Evolutionary conservation across 441 rosid genomes (phyloP).

Genomic region (Hura crepitans): DNA sequence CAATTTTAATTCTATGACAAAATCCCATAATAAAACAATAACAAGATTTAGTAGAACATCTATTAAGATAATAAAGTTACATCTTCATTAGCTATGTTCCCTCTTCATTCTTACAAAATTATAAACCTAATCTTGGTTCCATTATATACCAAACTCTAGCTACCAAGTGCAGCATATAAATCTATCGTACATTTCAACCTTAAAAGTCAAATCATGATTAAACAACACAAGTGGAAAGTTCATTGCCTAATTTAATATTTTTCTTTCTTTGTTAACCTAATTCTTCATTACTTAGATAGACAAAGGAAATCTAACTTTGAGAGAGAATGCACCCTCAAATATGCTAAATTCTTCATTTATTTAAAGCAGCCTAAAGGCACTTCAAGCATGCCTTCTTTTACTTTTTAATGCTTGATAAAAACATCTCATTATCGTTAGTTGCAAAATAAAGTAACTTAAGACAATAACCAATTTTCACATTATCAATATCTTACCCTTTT

Average conservation of each 20-base stretch:
- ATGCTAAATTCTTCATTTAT: conserved; percentile 93
- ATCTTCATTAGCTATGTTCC: no score
- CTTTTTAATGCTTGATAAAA: conserved; percentile 71
- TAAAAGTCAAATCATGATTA: conserved; percentile 30
- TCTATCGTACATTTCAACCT: conserved; percentile 91
- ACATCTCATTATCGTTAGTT: neutral
- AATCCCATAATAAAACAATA: no score
- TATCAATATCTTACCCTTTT: conserved; percentile 49
- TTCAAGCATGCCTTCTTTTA: conserved; percentile 98
- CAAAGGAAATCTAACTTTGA: neutral
- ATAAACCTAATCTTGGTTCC: no score
- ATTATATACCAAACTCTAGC: conserved; percentile 99
- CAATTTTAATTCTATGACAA: no score
- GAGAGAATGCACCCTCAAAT: conserved; percentile 52
- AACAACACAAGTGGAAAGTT: conserved; percentile 5
- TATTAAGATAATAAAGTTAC: no score
- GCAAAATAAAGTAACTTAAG: neutral
- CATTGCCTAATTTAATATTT: neutral
- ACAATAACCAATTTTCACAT: neutral
- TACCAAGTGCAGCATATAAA: conserved; percentile 99
- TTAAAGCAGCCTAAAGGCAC: conserved; percentile 93
- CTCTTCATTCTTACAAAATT: no score
- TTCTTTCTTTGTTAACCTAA: neutral
- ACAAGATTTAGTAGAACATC: no score
- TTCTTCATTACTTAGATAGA: neutral